Evolutionary conservation across 805 yeast genomes (phyloP).

Genomic region (Hanseniaspora lindneri): DNA sequence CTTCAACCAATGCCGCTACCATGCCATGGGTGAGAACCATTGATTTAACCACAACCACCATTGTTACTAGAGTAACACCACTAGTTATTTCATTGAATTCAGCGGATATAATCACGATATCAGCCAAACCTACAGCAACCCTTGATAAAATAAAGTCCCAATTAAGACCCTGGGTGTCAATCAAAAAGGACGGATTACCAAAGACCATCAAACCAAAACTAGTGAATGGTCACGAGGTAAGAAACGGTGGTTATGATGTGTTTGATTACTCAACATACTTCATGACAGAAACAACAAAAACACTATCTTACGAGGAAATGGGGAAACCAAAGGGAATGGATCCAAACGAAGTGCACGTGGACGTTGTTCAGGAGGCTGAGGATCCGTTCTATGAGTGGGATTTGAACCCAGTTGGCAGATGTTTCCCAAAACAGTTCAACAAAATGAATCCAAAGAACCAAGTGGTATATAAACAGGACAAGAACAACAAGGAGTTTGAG

Average conservation of each 20-base stretch:
- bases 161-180: slow-evolving; percentile 58
- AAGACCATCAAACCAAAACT: slow-evolving; percentile 55
- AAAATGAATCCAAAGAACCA: slow-evolving; percentile 47
- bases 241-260: slow-evolving; percentile 53
- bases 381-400: slow-evolving; percentile 54
- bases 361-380: slow-evolving; percentile 48
- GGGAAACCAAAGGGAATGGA: slow-evolving; percentile 59
- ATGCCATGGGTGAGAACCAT: slow-evolving; percentile 68
- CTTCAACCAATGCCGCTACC: slow-evolving; percentile 24
- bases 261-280: slow-evolving; percentile 73
- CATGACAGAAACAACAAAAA: slow-evolving; percentile 51
- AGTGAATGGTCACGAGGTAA: slow-evolving; percentile 33
- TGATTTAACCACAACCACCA: slow-evolving; percentile 31
- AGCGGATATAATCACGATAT: slow-evolving; percentile 34
- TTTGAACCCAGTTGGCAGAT: slow-evolving; percentile 68
- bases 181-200: slow-evolving; percentile 67
- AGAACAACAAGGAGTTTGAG: slow-evolving; percentile 20
- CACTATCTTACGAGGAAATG: slow-evolving; percentile 47
- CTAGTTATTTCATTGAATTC: slow-evolving; percentile 39
- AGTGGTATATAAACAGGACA: slow-evolving; percentile 13
- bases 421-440: slow-evolving; percentile 61
- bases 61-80: slow-evolving; percentile 59
- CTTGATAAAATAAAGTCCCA: slow-evolving; percentile 31
- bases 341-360: slow-evolving; percentile 45
- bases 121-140: slow-evolving; percentile 42